Evolutionary conservation across 1,284 basidiomycete species (phyloP).

Genomic region (Tylopilus orsonianus): DNA sequence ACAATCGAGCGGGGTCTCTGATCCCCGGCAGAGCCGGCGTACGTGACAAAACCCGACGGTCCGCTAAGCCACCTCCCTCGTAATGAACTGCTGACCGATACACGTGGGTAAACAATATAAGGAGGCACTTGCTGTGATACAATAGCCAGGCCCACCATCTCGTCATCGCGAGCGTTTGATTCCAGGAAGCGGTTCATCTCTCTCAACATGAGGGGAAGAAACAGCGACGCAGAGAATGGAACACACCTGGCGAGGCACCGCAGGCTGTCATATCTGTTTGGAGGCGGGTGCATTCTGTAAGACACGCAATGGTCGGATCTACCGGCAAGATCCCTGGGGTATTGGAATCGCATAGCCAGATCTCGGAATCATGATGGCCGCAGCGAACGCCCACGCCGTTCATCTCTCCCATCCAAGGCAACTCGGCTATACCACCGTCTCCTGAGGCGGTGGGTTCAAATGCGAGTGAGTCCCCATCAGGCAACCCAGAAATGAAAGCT

Average conservation of each 20-base stretch:
- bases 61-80: constrained; percentile 20
- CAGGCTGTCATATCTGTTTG: constrained; percentile 14
- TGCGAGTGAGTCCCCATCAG: constrained; percentile 10
- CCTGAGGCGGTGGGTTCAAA: constrained; percentile 14
- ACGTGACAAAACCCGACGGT: constrained; percentile 17
- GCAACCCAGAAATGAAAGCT: constrained; percentile 3
- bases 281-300: neutral
- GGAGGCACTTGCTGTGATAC: neutral
- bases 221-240: constrained; percentile 22
- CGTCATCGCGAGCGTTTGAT: neutral
- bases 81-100: constrained; percentile 24
- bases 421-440: constrained; percentile 18
- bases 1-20: neutral
- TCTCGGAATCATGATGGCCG: constrained; percentile 21
- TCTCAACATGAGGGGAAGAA: constrained; percentile 3
- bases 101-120: constrained; percentile 15
- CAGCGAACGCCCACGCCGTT: constrained; percentile 5
- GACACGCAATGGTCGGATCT: constrained; percentile 24
- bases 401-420: constrained; percentile 5
- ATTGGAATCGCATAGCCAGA: constrained; percentile 16
- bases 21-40: constrained; percentile 9
- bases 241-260: constrained; percentile 11
- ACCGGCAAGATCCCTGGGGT: constrained; percentile 17
- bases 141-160: constrained; percentile 2
- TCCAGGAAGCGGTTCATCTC: neutral